Evolutionary conservation across 495 filamentous ascomycete species (phyloP).

Genomic region (Penicillium diatomitis): DNA sequence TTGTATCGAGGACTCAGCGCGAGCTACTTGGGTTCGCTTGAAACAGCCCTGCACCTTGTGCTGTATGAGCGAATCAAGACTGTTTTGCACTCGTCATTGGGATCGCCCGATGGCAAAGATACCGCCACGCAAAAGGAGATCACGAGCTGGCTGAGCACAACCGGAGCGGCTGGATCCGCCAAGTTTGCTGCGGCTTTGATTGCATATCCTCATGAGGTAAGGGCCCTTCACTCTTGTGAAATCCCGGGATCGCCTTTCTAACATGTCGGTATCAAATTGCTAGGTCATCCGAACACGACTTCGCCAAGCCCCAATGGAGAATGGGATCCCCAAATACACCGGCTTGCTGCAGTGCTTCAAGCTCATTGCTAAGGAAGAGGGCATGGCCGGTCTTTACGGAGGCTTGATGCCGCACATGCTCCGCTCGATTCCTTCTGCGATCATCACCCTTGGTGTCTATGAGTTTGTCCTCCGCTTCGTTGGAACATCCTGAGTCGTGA

Average conservation of each 20-base stretch:
- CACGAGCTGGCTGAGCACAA: conserved; percentile 32
- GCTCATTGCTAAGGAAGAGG: conserved; percentile 75
- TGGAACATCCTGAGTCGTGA: conserved; percentile 3
- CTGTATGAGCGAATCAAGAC: conserved; percentile 80
- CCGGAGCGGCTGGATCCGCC: conserved; percentile 68
- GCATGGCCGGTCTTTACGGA: conserved; percentile 71
- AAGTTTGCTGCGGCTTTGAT: conserved; percentile 72
- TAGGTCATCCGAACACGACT: conserved; percentile 73
- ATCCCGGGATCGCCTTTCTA: too few relatives aligned
- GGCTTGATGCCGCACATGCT: conserved; percentile 81
- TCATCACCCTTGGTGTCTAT: conserved; percentile 90
- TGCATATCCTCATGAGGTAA: conserved; percentile 83
- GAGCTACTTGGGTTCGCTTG: conserved; percentile 76
- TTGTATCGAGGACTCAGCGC: conserved; percentile 82
- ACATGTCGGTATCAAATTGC: too few relatives aligned
- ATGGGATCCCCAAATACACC: conserved; percentile 70
- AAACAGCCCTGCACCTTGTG: conserved; percentile 81
- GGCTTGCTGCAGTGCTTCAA: conserved; percentile 75
- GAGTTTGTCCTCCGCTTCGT: conserved; percentile 63
- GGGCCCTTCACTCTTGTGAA: conserved; percentile 2
- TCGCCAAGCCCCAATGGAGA: conserved; percentile 66
- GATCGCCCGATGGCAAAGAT: conserved; percentile 17
- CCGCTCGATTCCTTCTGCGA: conserved; percentile 77
- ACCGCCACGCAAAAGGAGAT: conserved; percentile 21
- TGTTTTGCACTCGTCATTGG: conserved; percentile 49